These are phyloP conservation scores for Dendrobium nobile DNA, from an alignment of 106 monocot genomes.

Conservation along the genomic window DNA sequence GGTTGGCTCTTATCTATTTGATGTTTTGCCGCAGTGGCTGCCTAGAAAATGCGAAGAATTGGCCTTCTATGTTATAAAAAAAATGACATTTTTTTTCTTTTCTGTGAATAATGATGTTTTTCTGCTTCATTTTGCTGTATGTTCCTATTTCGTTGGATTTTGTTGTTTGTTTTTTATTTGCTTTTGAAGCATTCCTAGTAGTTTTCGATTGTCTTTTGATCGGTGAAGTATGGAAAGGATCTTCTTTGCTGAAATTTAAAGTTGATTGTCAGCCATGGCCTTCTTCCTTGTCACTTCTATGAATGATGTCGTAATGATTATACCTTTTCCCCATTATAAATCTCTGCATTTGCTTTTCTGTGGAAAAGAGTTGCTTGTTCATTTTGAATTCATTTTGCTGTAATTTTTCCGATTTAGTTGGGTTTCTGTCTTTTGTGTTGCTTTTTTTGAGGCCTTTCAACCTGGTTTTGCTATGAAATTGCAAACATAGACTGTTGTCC, in stretches of 20 bases:
- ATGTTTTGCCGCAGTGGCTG: neutral
- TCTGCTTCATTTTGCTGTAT: neutral
- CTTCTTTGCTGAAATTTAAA: neutral
- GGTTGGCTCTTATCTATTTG: neutral
- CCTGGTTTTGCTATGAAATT: neutral
- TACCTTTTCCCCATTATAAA: neutral
- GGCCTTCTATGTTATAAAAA: neutral
- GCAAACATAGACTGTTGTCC: neutral
- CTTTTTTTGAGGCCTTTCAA: neutral
- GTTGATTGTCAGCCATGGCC: neutral
- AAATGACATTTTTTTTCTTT: neutral
- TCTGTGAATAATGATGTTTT: too few species aligned
- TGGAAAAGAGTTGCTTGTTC: neutral
- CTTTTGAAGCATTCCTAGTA: too few species aligned
- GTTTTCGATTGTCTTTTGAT: too few species aligned
- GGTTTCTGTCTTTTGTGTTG: neutral
- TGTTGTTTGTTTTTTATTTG: neutral
- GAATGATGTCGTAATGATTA: too few species aligned
- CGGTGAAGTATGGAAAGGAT: neutral
- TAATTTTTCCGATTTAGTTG: neutral
- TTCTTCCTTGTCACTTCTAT: neutral
- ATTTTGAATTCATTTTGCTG: neutral
- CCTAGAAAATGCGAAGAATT: neutral
- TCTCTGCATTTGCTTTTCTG: neutral
- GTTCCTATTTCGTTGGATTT: neutral